Evolutionary conservation across 768 basidiomycete genomes (phyloP).

Genomic region (Hygrophorus russula): DNA sequence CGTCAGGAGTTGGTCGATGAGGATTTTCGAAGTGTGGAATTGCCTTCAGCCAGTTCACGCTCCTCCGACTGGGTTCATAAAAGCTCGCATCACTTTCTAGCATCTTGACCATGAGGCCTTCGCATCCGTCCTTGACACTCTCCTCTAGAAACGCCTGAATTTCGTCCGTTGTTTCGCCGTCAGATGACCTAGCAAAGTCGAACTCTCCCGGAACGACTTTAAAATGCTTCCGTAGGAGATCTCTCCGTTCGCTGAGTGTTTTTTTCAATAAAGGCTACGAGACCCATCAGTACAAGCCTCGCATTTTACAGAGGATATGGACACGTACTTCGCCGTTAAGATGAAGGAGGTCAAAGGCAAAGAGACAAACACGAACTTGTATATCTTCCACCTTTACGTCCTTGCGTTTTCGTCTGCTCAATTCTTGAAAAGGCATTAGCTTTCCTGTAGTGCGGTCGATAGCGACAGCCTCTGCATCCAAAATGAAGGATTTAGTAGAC

Average conservation of each 20-base stretch:
- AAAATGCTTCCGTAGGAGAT: slow-evolving; percentile 72
- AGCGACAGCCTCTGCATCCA: slow-evolving; percentile 96
- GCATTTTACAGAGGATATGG: neutral
- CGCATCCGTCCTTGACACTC: slow-evolving; percentile 96
- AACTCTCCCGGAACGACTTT: slow-evolving; percentile 80
- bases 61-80: slow-evolving; percentile 91
- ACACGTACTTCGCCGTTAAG: slow-evolving; percentile 83
- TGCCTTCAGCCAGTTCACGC: slow-evolving; percentile 98
- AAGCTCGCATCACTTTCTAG: slow-evolving; percentile 82
- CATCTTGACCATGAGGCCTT: slow-evolving; percentile 99
- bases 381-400: slow-evolving; percentile 98
- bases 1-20: slow-evolving; percentile 1
- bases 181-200: slow-evolving; percentile 84
- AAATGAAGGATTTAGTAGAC: slow-evolving; percentile 77
- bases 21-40: neutral
- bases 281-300: neutral
- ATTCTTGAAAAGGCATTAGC: slow-evolving; percentile 96
- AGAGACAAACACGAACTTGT: slow-evolving; percentile 90
- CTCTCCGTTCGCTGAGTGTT: slow-evolving; percentile 64
- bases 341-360: slow-evolving; percentile 94
- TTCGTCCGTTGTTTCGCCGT: slow-evolving; percentile 83
- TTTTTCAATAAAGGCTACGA: slow-evolving; percentile 72
- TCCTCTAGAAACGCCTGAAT: slow-evolving; percentile 93
- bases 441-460: slow-evolving; percentile 77
- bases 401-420: slow-evolving; percentile 89